These are phyloP conservation scores for Malus hybrid DNA, from an alignment of 331 rosid genomes.

Conservation along the genomic window DNA sequence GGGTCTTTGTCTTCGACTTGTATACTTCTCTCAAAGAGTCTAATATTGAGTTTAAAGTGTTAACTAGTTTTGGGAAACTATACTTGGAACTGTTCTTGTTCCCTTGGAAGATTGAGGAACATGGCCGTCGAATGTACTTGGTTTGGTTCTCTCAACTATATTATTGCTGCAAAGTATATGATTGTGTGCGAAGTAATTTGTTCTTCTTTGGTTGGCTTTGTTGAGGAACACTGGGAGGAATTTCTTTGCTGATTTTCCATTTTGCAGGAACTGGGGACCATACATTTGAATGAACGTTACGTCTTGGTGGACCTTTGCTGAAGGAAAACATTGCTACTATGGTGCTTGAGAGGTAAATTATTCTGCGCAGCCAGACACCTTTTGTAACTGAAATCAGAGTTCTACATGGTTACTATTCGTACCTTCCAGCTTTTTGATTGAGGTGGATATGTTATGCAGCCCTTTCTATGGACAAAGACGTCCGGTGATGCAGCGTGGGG, in stretches of 20 bases:
- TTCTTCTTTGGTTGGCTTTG: background rate
- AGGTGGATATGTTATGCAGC: constrained; percentile 40
- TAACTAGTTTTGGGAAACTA: background rate
- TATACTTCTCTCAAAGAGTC: background rate
- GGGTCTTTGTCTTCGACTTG: background rate
- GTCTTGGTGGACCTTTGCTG: constrained; percentile 87
- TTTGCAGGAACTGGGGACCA: constrained; percentile 88
- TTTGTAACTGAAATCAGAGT: background rate
- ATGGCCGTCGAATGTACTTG: background rate
- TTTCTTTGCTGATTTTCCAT: background rate
- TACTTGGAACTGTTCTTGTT: background rate
- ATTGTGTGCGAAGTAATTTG: background rate
- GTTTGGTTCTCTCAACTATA: background rate
- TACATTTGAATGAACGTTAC: constrained; percentile 76
- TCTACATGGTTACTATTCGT: background rate
- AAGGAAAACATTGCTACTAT: constrained; percentile 89
- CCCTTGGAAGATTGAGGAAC: background rate
- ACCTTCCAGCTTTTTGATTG: background rate
- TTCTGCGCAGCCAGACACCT: background rate
- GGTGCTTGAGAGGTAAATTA: constrained; percentile 86
- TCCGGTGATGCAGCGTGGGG: constrained; percentile 79
- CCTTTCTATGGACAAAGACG: constrained; percentile 97
- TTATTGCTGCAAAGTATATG: background rate
- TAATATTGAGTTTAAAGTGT: background rate
- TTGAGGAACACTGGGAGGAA: background rate